Evolutionary conservation across 768 basidiomycete species (phyloP).

Genomic region (Pleurotus ostreatus): DNA sequence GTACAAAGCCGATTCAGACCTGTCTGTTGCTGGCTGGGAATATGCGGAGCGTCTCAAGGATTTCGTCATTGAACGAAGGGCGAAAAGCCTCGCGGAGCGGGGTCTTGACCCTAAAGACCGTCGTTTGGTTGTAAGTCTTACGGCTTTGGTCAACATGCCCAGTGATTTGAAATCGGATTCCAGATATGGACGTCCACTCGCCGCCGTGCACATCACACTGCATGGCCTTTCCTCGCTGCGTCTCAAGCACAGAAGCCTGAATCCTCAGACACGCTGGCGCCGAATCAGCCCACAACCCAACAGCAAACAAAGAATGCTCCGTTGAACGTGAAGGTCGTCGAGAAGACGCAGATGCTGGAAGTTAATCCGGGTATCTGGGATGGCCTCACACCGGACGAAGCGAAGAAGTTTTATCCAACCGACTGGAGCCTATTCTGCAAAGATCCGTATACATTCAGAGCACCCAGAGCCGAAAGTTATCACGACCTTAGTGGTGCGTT

Average conservation of each 20-base stretch:
- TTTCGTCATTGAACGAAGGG: constrained; percentile 81
- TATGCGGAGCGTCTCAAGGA: constrained; percentile 89
- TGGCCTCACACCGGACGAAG: constrained; percentile 87
- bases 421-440: constrained; percentile 92
- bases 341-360: constrained; percentile 96
- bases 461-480: constrained; percentile 94
- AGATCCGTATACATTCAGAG: constrained; percentile 91
- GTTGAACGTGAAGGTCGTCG: constrained; percentile 75
- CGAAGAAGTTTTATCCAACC: constrained; percentile 83
- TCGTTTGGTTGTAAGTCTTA: constrained; percentile 56
- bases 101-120: constrained; percentile 59
- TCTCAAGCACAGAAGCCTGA: constrained; percentile 18
- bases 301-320: constrained; percentile 9
- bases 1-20: constrained; percentile 96
- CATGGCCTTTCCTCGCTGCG: constrained; percentile 81
- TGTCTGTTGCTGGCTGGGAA: constrained; percentile 93
- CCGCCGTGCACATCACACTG: constrained; percentile 88
- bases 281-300: neutral
- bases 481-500: constrained; percentile 83
- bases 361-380: constrained; percentile 99
- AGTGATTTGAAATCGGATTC: neutral
- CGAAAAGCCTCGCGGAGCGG: constrained; percentile 69
- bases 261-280: neutral
- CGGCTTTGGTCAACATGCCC: neutral
- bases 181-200: constrained; percentile 98